These are phyloP conservation scores for Warburgia ugandensis DNA, from an alignment of 164 flowering plant species.

Conservation along the genomic window DNA sequence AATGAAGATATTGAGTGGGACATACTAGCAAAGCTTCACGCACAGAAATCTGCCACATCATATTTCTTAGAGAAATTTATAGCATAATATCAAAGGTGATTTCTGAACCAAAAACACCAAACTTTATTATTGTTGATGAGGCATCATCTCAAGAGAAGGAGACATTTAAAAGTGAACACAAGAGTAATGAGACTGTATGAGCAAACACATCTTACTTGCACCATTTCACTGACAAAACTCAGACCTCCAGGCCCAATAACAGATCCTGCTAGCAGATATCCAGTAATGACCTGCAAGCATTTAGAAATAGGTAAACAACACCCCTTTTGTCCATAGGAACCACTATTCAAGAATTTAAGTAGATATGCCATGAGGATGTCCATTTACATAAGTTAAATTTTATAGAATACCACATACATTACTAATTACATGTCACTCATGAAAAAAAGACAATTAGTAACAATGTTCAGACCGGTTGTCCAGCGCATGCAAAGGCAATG, in stretches of 20 bases:
- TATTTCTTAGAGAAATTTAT: too few relatives aligned
- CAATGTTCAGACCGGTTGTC: constrained; percentile 71
- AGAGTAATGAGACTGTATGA: background rate
- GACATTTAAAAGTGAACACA: too few relatives aligned
- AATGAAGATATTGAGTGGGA: too few relatives aligned
- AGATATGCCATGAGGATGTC: too few relatives aligned
- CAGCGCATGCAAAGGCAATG: constrained; percentile 94
- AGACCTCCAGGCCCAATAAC: constrained; percentile 94
- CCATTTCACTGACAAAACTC: constrained; percentile 89
- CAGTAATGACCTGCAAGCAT: constrained; percentile 80
- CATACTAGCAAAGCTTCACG: too few relatives aligned
- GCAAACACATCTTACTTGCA: constrained; percentile 56
- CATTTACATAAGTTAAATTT: background rate
- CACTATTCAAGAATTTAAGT: too few relatives aligned
- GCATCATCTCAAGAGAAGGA: too few relatives aligned
- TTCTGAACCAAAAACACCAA: too few relatives aligned
- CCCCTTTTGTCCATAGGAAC: too few relatives aligned
- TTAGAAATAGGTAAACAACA: background rate
- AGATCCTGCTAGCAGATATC: constrained; percentile 96
- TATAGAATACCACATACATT: background rate
- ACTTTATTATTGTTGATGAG: too few relatives aligned
- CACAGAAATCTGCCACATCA: too few relatives aligned
- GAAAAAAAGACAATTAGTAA: constrained; percentile 10
- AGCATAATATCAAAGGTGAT: too few relatives aligned
- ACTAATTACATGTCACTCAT: background rate